phyloP scores from a whole-genome alignment of 257 asterid species.

The Ligustrum vulgare region DNA sequence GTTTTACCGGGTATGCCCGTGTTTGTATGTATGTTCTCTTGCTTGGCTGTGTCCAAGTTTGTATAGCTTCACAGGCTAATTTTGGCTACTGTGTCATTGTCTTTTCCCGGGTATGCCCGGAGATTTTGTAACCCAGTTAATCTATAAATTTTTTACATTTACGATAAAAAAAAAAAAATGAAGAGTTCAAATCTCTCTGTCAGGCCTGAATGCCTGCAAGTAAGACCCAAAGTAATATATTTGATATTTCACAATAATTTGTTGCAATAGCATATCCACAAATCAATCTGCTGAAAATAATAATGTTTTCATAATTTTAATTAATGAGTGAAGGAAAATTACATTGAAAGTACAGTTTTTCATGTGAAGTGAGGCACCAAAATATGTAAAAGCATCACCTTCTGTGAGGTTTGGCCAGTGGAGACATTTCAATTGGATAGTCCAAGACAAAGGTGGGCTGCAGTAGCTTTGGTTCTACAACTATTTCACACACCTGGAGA shows the following conservation, averaged over 20 bases:
- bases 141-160: no score
- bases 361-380: constrained; percentile 1
- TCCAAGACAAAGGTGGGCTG: constrained; percentile 98
- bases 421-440: constrained; percentile 93
- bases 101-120: no score
- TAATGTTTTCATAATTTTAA: background rate
- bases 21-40: no score
- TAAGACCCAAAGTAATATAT: background rate
- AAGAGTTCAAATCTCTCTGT: constrained; percentile 97
- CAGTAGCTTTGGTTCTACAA: constrained; percentile 74
- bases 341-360: background rate
- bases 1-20: no score
- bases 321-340: background rate
- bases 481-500: constrained; percentile 77
- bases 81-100: no score
- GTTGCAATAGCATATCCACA: background rate
- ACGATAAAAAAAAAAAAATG: no score
- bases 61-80: no score
- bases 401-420: constrained; percentile 96
- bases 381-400: constrained; percentile 43
- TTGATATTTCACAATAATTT: background rate
- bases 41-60: no score
- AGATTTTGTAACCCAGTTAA: no score
- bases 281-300: background rate
- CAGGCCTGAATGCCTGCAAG: constrained; percentile 66